Base-by-base conservation (phyloP, 768 basidiomycete genomes). In the Daedaleopsis nitida region DNA sequence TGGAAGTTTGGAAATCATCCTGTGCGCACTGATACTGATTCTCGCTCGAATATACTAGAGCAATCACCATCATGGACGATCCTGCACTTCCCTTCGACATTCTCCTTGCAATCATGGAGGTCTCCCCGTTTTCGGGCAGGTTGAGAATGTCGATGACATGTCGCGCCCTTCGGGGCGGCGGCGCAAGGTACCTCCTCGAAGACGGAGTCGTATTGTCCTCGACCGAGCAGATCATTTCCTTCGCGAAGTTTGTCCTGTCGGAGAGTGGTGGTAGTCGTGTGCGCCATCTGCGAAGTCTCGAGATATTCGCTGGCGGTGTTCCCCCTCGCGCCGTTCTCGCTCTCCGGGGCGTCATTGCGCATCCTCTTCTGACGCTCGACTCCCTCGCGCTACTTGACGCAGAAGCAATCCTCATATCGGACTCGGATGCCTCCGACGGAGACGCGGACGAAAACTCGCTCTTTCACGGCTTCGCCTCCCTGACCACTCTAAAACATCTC, bases 401-500 rank as follows among this genome's bases (percentile, higher is more conserved):
- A 21, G 61, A 54, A 23, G 19, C 24, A 5, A 37, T 62, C 11
- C 39, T 62, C 23, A 10, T 21, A 16, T 62, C 60, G 0, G 51
- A 44, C 23, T 21, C 35, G 17, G 21, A 23, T 14, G n/a, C 16
- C 55, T 13, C 13, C 17, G n/a, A n/a, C 3, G 21, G 21, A 13
- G 47, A 5, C 5, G 21, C 19, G 10, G 9, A 7, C 14, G n/a
- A 3, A 16, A 16, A 35, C 6, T 16, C 21, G 5, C 45, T 58
- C 35, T 24, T 50, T 23, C 6, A 14, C 32, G 52, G 52, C 13
- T 23, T 62, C 19, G 34, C 39, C 7, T n/a, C 16, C 8, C 35
- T 62, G n/a, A 21, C 12, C 16, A 58, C 61, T 1, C 52, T 62
- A 10, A 37, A 39, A 10, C 56, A 58, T 39, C 61, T 62, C 45